Conservation (phyloP, 2,329 filamentous ascomycete genomes). For the Ascochyta clinopodiicola region DNA sequence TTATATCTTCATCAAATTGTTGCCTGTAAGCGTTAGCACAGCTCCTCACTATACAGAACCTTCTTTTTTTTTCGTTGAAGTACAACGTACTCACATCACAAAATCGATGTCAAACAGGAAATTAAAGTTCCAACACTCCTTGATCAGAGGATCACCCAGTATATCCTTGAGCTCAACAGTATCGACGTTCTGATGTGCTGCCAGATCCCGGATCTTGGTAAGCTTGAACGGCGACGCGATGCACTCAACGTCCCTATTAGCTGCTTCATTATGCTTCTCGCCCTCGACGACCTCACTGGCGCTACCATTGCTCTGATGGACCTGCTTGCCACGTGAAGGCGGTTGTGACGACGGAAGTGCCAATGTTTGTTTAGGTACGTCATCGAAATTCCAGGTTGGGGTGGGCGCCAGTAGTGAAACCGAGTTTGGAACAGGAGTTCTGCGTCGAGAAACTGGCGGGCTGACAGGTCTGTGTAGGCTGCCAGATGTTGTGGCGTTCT, state of each 20-base stretch:
- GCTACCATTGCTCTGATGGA: not conserved
- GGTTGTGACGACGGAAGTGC: not conserved
- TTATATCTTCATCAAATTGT: conserved; percentile 65
- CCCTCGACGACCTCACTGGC: not conserved
- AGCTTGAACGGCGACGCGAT: conserved; percentile 73
- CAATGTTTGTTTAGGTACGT: conserved; percentile 22
- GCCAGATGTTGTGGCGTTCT: not conserved
- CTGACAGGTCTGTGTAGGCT: conserved; percentile 33
- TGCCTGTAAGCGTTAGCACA: conserved; percentile 34
- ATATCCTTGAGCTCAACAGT: conserved; percentile 71
- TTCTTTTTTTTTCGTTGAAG: not conserved
- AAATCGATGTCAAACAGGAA: conserved; percentile 70
- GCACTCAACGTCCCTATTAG: not conserved
- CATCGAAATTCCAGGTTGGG: conserved; percentile 25
- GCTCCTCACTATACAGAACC: not conserved
- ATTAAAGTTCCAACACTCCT: conserved; percentile 75
- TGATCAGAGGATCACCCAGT: conserved; percentile 75
- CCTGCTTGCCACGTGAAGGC: not conserved
- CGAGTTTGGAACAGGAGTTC: not conserved
- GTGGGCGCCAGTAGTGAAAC: not conserved
- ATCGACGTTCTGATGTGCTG: conserved; percentile 66
- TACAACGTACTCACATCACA: conserved; percentile 55
- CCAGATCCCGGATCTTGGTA: conserved; percentile 71
- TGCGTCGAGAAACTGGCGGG: conserved; percentile 32
- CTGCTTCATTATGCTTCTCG: not conserved